Base-by-base conservation (phyloP, 805 yeast species). In the Candida coleopterorum region DNA sequence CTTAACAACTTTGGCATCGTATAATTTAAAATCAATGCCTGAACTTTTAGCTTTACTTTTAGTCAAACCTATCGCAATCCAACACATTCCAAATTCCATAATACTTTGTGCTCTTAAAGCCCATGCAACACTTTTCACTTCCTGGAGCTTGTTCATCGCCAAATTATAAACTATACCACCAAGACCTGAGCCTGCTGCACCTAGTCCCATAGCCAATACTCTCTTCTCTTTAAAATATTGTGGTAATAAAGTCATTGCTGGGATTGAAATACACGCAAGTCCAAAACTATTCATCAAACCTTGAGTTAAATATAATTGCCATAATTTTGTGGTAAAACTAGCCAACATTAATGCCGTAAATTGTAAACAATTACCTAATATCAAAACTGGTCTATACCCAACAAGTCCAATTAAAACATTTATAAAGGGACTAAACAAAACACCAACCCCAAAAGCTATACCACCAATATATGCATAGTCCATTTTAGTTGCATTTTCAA, bases 401-500 rank as follows among this genome's bases (percentile, higher is more conserved):
- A 74, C 37, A 16, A 38, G 41, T 15, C 81, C 79, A 25, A 65
- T 68, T 10, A 63, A 39, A 45, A 50, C 72, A 34, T 72, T 73
- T 24, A 74, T 62, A 1, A 72, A 28, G 0, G 83, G 82, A 29
- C 85, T 61, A 37, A 77, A 56, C 0, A 58, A 41, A n/a, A 75
- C 45, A 0, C 81, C 80, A 1, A 68, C 47, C 4, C 80, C 80
- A 34, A 81, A 77, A 0, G 82, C 72, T 9, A 82, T 48, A 2
- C 90, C 89, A 0, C 88, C 85, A 39, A 83, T 70, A 27, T 75
- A 59, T 10, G 86, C 85, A 53, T 72, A 83, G 41, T 79, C 84
- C 38, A 74, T 58, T 34, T 71, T 71, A 1, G 69, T 52, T 0
- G 81, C 80, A 2, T 80, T 85, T 0, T 62, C 58, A 44, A 77